Conservation (phyloP, 495 filamentous ascomycete species). For the Friedmanniomyces simplex region DNA sequence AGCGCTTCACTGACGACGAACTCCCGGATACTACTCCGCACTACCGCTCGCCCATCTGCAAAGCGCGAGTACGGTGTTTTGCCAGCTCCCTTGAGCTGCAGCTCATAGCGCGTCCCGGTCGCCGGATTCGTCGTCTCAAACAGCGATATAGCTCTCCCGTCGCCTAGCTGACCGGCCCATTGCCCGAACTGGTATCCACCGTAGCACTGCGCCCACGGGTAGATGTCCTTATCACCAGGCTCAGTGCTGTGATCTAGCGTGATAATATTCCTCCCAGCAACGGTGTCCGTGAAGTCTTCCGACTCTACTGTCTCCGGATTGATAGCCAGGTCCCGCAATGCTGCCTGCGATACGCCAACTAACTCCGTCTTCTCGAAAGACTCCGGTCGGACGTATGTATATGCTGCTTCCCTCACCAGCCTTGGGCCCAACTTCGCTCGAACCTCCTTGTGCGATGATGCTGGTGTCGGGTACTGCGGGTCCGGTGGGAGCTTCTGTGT, state of each 20-base stretch:
- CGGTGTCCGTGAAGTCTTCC: slow-evolving; percentile 63
- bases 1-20: slow-evolving; percentile 78
- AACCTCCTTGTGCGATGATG: slow-evolving; percentile 65
- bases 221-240: slow-evolving; percentile 48
- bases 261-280: slow-evolving; percentile 67
- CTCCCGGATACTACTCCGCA: slow-evolving; percentile 84
- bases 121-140: slow-evolving; percentile 78
- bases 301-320: slow-evolving; percentile 52
- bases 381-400: slow-evolving; percentile 83
- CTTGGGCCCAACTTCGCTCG: slow-evolving; percentile 68
- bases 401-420: slow-evolving; percentile 74
- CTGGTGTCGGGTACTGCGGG: slow-evolving; percentile 66
- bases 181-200: slow-evolving; percentile 66
- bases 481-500: slow-evolving; percentile 72
- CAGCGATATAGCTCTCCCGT: slow-evolving; percentile 85
- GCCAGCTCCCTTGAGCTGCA: slow-evolving; percentile 91
- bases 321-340: slow-evolving; percentile 70
- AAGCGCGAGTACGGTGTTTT: slow-evolving; percentile 91
- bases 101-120: slow-evolving; percentile 65
- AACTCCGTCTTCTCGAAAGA: slow-evolving; percentile 58
- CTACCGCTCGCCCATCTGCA: slow-evolving; percentile 91
- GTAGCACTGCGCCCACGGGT: slow-evolving; percentile 98
- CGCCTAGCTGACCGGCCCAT: slow-evolving; percentile 94
- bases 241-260: slow-evolving; percentile 37
- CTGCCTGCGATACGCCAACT: slow-evolving; percentile 63